Base-by-base conservation (phyloP, 2,329 filamentous ascomycete species). In the Alternaria conjuncta region DNA sequence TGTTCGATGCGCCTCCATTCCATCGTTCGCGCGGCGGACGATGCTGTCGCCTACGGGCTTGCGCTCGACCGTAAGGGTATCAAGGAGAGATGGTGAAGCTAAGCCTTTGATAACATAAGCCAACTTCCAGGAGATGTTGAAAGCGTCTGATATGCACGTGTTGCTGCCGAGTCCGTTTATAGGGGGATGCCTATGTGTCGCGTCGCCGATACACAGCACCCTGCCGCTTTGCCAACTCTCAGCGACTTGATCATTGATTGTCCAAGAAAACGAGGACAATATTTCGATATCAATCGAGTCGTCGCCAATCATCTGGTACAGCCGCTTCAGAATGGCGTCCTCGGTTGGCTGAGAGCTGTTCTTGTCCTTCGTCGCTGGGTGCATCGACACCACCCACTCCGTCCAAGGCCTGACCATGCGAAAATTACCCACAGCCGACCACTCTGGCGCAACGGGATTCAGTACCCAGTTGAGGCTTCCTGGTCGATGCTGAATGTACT, bases 381-480 rank as follows among this genome's bases (percentile, higher is more conserved):
- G 59, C 36, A 67, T 32, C 3, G 57, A 57, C n/a, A 74, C 68
- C 59, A 75, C 61, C 87, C 87, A 90, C 78, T 90, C 86, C 66
- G 85, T 73, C 88, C 88, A 90, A 0, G 87, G 84, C 77, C 85
- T 88, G 8, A 90, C 87, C 87, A 90, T 89, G 20, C 88, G 80
- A 30, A 59, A 58, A 10, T 56, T 63, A 4, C 85, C 80, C 41
- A 62, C 36, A 20, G 54, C 54, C 18, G 25, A 57, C 47, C 41
- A 57, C 12, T 55, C 55, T 41, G 85, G 89, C 3, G 84, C 80
- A 60, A 86, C 84, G 0, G 87, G 87, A 65, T 85, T 83, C 71
- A 90, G 80, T 2, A 88, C 78, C 85, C 86, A 89, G 71, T 90
- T 87, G 13, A 90, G 79, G 69, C 88, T 89, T 0, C 87, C 88